Evolutionary conservation across 441 rosid genomes (phyloP).

Genomic region (Caryocar brasiliense): DNA sequence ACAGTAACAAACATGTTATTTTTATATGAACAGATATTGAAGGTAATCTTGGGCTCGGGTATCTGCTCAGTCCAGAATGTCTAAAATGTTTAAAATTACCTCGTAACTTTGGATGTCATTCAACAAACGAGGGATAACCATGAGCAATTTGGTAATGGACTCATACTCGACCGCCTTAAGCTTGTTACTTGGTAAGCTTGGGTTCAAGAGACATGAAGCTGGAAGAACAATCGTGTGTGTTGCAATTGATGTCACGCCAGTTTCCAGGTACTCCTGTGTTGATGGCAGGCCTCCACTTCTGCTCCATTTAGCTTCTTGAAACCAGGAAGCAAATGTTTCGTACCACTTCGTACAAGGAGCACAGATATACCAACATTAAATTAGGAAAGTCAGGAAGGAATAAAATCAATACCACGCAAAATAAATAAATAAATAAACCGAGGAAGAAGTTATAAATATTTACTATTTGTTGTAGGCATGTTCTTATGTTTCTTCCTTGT

Average conservation of each 20-base stretch:
- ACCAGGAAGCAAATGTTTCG: slow-evolving; percentile 59
- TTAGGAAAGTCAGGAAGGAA: neutral
- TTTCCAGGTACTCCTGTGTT: slow-evolving; percentile 34
- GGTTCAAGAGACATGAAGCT: slow-evolving; percentile 29
- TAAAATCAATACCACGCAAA: neutral
- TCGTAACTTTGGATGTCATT: slow-evolving; percentile 52
- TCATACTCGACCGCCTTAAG: slow-evolving; percentile 25
- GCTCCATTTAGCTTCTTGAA: slow-evolving; percentile 50
- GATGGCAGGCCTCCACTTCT: slow-evolving; percentile 23
- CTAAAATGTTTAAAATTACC: slow-evolving; percentile 21
- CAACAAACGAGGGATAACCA: slow-evolving; percentile 42
- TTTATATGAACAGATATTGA: too few relatives aligned
- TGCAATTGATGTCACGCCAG: slow-evolving; percentile 43
- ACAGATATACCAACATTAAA: neutral
- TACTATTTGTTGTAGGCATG: slow-evolving; percentile 31
- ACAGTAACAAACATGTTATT: too few relatives aligned
- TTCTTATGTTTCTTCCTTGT: slow-evolving; percentile 27
- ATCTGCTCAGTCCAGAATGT: neutral
- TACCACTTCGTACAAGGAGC: slow-evolving; percentile 33
- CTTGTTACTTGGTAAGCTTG: slow-evolving; percentile 14
- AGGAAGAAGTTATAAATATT: slow-evolving; percentile 2
- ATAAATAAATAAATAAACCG: too few relatives aligned
- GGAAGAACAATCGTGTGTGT: slow-evolving; percentile 39
- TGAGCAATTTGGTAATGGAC: slow-evolving; percentile 32
- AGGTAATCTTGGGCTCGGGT: too few relatives aligned